These are phyloP conservation scores for Phytophthora hybrid DNA, from an alignment of 352 stramenopile genomes.

Conservation along the genomic window DNA sequence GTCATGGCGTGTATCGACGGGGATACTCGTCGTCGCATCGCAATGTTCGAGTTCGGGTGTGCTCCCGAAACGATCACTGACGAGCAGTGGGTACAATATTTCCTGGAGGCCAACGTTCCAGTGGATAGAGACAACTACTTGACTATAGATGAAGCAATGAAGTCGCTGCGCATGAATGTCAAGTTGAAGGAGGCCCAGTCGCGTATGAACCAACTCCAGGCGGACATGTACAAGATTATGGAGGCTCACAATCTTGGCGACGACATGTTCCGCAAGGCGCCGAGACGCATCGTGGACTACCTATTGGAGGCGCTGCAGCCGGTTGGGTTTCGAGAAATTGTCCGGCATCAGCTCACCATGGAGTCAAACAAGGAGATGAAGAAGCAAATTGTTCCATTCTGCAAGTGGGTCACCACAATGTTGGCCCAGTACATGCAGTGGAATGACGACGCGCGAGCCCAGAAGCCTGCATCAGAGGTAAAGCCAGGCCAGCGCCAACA, in stretches of 20 bases:
- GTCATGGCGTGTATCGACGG: not conserved
- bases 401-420: conserved; percentile 13
- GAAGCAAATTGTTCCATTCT: conserved; percentile 12
- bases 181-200: not conserved
- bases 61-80: conserved; percentile 6
- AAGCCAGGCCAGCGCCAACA: not conserved
- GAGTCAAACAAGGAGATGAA: conserved; percentile 11
- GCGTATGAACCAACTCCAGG: conserved; percentile 1
- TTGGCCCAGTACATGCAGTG: conserved; percentile 7
- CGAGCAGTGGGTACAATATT: conserved; percentile 8
- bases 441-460: not conserved
- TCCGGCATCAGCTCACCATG: conserved; percentile 6
- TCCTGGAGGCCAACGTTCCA: conserved; percentile 9
- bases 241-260: conserved; percentile 14
- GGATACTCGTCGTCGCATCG: conserved; percentile 6
- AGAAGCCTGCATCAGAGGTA: not conserved
- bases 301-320: conserved; percentile 6
- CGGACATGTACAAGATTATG: conserved; percentile 10
- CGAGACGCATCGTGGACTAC: conserved; percentile 5
- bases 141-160: conserved; percentile 5
- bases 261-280: conserved; percentile 11
- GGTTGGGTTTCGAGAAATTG: conserved; percentile 5
- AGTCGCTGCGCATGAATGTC: conserved; percentile 3
- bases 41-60: conserved; percentile 7
- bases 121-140: conserved; percentile 7